These are phyloP conservation scores for Cryomyces antarcticus DNA, from an alignment of 495 filamentous ascomycete genomes.

Conservation along the genomic window DNA sequence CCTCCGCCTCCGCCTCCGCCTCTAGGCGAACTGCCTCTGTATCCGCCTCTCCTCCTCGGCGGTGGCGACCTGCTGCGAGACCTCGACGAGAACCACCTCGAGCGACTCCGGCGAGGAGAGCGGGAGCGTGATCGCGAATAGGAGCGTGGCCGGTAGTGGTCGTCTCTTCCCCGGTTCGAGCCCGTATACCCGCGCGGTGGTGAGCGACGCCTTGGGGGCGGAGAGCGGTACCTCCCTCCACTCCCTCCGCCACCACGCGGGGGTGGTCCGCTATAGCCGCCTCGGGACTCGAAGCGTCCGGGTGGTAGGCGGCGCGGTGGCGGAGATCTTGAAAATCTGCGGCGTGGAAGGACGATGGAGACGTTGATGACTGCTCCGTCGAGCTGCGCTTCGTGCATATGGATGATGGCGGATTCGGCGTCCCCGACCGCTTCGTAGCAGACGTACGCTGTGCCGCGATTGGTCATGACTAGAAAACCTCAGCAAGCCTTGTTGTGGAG, in stretches of 20 bases:
- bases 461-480: conserved; percentile 47
- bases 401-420: conserved; percentile 75
- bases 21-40: conserved; percentile 14
- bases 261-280: conserved; percentile 13
- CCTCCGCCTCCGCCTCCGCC: conserved; percentile 13
- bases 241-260: conserved; percentile 10
- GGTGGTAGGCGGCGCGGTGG: conserved; percentile 6
- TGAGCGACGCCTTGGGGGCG: conserved; percentile 12
- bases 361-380: conserved; percentile 79
- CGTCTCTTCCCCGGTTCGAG: conserved; percentile 20
- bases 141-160: conserved; percentile 8
- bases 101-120: conserved; percentile 22
- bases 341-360: conserved; percentile 79
- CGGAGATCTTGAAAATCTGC: conserved; percentile 25
- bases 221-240: conserved; percentile 8
- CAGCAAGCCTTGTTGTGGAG: background rate
- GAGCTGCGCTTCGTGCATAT: conserved; percentile 95
- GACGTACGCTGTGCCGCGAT: conserved; percentile 89
- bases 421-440: conserved; percentile 56
- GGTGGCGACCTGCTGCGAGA: conserved; percentile 31
- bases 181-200: conserved; percentile 21
- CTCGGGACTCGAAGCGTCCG: conserved; percentile 4
- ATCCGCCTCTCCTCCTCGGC: conserved; percentile 20
- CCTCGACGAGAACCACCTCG: conserved; percentile 27
- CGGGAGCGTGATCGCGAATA: conserved; percentile 25